Evolutionary conservation across 1,139 yeast genomes (phyloP), one percentile per base, ranked within the genome.

Genomic region (Pichia sp.): DNA sequence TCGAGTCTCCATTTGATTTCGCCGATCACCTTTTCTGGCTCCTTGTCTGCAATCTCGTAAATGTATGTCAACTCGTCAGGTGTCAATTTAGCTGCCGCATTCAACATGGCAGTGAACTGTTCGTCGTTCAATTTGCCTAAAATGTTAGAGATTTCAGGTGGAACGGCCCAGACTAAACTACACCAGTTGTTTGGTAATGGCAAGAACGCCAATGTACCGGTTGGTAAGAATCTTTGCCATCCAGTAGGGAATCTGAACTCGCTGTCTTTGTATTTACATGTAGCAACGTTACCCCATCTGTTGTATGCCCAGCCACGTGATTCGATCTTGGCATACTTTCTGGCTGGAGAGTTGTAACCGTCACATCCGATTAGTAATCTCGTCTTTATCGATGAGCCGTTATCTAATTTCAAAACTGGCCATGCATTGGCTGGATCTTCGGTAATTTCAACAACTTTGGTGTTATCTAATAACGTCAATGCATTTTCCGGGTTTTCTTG

Each of bases 291-390:
- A 1, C 98, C 99, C 68, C 83, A 88, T 42, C 90, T 77, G 57
- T 85, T 74, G 66, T 93, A 93, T 48, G 77, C 79, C 99, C 99
- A 94, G 8, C 99, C 99, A 42, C 96, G 75, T 7, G 95, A 81
- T 61, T 83, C 83, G 48, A 94, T 89, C 2, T 79, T 81, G 0
- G 97, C 85, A 62, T 78, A 91, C 54, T 78, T 74, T 40, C 98
- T 76, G 4, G 87, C 99, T 0, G 97, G 97, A 0, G 98, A 90
- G 66, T 91, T 89, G 63, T 83, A 89, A 0, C 99, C 99, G 65
- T 93, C 99, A 19, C 97, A 96, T 10, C 99, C 99, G 14, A 91
- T 81, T 33, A 93, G 72, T 21, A 93, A 71, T 51, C 97, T 72
- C 0, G 97, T 77, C 58, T 79, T 79, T 42, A 85, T 70, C 15